Evolutionary conservation across 2,329 filamentous ascomycete species (phyloP).

Genomic region (Chaetomiaceae sp.): DNA sequence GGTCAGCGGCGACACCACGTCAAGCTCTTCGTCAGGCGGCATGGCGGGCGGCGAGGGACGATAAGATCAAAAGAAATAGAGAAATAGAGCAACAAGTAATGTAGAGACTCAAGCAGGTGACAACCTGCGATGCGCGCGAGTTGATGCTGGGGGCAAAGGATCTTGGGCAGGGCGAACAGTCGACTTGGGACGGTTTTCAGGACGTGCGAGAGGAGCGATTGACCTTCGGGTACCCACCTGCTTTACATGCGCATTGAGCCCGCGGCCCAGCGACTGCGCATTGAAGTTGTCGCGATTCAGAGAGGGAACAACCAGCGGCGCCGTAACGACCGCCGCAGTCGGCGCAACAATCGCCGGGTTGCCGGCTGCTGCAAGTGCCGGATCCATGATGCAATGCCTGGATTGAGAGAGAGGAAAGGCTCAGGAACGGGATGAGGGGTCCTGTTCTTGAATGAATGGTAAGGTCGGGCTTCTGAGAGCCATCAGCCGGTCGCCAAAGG

Average conservation of each 20-base stretch:
- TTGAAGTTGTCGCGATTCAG: constrained; percentile 49
- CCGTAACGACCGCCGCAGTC: constrained; percentile 16
- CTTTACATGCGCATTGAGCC: constrained; percentile 60
- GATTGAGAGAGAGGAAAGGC: neutral
- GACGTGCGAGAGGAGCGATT: neutral
- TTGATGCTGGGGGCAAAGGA: neutral
- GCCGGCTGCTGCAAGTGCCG: neutral
- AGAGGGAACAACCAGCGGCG: constrained; percentile 17
- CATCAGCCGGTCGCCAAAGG: no score
- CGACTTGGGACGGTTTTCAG: neutral
- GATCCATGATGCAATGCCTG: constrained; percentile 8
- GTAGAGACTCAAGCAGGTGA: neutral
- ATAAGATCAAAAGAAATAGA: neutral
- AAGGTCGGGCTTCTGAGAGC: neutral
- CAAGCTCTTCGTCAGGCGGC: constrained; percentile 4
- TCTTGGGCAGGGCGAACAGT: no score
- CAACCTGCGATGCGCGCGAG: neutral
- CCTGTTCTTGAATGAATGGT: no score
- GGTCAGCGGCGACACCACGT: constrained; percentile 29
- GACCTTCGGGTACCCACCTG: constrained; percentile 45
- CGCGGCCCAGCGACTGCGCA: constrained; percentile 59
- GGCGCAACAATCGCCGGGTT: neutral
- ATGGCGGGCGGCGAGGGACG: neutral
- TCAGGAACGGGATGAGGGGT: neutral
- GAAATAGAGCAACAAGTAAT: neutral